Percentiles rank a stretch among this genome's conserved stretches.
Conservation (phyloP, 2,329 filamentous ascomycete genomes). For the Stagonosporopsis chrysanthemi region DNA sequence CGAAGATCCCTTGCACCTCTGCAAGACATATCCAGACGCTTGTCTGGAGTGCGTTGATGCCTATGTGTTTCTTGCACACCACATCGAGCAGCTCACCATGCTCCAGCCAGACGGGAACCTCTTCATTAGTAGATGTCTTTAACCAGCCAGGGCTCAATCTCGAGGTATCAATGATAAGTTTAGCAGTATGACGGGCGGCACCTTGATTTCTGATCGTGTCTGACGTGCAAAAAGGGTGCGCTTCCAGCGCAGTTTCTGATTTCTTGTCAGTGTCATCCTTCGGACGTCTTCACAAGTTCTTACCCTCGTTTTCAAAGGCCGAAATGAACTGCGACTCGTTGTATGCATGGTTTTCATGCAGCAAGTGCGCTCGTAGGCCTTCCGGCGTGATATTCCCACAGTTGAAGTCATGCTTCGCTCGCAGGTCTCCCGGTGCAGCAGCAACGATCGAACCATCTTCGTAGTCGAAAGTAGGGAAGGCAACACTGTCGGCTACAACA, state of each 20-base stretch:
- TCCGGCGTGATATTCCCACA: not conserved
- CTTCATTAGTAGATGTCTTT: not conserved
- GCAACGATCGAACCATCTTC: not conserved
- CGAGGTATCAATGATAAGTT: not conserved
- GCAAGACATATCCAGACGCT: constrained; percentile 19
- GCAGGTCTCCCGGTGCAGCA: not conserved
- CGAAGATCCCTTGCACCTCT: constrained; percentile 11
- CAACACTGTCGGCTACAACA: not conserved
- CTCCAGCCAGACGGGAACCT: constrained; percentile 15
- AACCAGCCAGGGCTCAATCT: constrained; percentile 1
- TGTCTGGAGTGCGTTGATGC: constrained; percentile 1
- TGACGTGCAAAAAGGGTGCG: not conserved
- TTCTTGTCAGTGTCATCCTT: not conserved
- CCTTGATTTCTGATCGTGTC: not conserved
- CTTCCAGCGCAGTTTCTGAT: too few relatives aligned
- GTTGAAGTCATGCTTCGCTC: not conserved
- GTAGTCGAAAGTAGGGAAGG: not conserved
- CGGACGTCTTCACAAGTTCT: not conserved
- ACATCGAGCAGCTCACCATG: constrained; percentile 4
- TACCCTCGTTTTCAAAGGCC: constrained; percentile 5
- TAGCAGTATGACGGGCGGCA: not conserved
- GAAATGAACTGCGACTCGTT: not conserved
- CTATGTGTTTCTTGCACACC: constrained; percentile 3
- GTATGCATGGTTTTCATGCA: not conserved
- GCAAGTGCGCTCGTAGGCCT: not conserved